Evolutionary conservation across 2,329 filamentous ascomycete genomes (phyloP), one percentile per base, ranked within the genome.

Genomic region (Catunica adiposa): DNA sequence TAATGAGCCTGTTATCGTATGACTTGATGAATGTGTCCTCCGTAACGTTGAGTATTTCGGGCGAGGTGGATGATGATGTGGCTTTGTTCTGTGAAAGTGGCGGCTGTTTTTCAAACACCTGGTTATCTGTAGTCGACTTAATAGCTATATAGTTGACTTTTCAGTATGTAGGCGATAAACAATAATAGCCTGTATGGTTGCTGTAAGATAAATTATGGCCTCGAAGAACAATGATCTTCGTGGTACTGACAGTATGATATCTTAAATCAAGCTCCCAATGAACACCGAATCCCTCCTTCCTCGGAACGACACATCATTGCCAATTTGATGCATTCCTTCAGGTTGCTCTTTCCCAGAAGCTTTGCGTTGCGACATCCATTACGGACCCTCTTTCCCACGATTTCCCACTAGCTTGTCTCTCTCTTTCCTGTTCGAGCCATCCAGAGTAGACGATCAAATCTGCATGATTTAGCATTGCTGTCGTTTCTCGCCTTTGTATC

Each of bases 361-460:
- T 31, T n/a, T 55, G 22, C 37, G 51, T 37, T 37, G 48, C 53
- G 53, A 55, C 53, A 44, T 23, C 23, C 40, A 38, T 34, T 15
- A 26, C 53, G 37, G 23, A 15, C 31, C 20, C 25, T 37, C 26
- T 50, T 29, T 51, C 37, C 37, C 26, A 37, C 26, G 29, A 34
- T 34, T 34, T 34, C 29, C 29, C 29, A 34, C 29, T 34, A 34
- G 29, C 6, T 4, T 15, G 40, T 17, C 20, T 3, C 40, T 7
- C 1, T n/a, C 15, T 44, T 44, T 44, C 40, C 40, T 17, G 20
- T n/a, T 17, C n/a, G 20, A 44, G 40, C 4, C 40, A 44, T 44
- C 15, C 2, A 44, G 8, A 11, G 7, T 15, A 44, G 40, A 44
- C 15, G 40, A 22, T 44, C 40, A 44, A 44, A 44, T 44, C 20